A percentile compares a stretch with the other conserved stretches of the same genome.
Evolutionary conservation across 495 filamentous ascomycete species (phyloP).

Genomic region (Lichenothelia convexa): DNA sequence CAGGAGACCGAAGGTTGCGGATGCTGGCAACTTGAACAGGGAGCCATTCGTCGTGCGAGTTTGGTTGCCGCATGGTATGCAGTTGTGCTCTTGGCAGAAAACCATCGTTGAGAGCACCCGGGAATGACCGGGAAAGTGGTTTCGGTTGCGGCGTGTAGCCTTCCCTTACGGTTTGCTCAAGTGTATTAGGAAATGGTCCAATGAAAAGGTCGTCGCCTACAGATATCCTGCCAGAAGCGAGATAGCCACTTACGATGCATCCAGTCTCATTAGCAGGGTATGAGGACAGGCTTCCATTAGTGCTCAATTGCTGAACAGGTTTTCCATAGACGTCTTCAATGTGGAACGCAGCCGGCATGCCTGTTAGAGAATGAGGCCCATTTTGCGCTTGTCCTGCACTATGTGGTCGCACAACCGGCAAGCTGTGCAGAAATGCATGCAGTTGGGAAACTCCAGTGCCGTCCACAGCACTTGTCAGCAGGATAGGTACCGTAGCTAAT

Average conservation of each 20-base stretch:
- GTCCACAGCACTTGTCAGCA: constrained; percentile 73
- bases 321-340: constrained; percentile 59
- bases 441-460: constrained; percentile 64
- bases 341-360: constrained; percentile 43
- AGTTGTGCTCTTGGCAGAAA: constrained; percentile 21
- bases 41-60: constrained; percentile 42
- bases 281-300: too few species aligned
- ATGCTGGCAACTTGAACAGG: constrained; percentile 65
- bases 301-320: constrained; percentile 1
- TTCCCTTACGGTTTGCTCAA: constrained; percentile 2
- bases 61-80: constrained; percentile 24
- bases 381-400: too few species aligned
- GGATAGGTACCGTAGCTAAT: constrained; percentile 49
- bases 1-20: constrained; percentile 70
- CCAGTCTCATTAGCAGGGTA: constrained; percentile 27
- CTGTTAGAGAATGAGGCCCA: too few species aligned
- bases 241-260: constrained; percentile 62
- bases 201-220: constrained; percentile 64
- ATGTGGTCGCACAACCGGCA: too few species aligned
- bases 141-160: background rate
- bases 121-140: constrained; percentile 13
- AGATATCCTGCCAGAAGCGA: constrained; percentile 58
- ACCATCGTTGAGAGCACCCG: constrained; percentile 21
- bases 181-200: constrained; percentile 46
- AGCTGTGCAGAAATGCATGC: constrained; percentile 59